These are phyloP conservation scores for Gossypium davidsonii DNA, from an alignment of 441 rosid species.

Conservation along the genomic window DNA sequence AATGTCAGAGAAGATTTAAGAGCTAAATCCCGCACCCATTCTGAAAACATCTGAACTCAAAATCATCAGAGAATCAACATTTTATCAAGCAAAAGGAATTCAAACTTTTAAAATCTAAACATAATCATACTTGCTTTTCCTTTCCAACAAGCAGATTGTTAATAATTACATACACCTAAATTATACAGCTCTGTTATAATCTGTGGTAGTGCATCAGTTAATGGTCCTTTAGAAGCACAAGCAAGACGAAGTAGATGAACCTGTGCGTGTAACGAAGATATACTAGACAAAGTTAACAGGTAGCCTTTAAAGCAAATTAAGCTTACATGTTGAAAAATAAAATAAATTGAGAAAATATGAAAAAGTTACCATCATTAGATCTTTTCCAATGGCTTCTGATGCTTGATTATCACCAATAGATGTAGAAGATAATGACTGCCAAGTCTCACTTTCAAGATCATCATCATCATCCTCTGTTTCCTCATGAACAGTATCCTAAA, in stretches of 20 bases:
- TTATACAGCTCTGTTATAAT: conserved; percentile 65
- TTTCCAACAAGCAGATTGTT: conserved; percentile 5
- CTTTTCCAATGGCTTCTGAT: conserved; percentile 53
- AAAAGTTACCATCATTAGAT: conserved; percentile 59
- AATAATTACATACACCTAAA: conserved; percentile 60
- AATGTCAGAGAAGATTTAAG: conserved; percentile 64
- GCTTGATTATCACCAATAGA: conserved; percentile 39
- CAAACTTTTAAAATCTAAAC: conserved; percentile 5
- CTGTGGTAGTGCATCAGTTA: conserved; percentile 64
- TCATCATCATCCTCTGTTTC: conserved; percentile 36
- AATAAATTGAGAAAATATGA: conserved; percentile 10
- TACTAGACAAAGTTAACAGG: conserved; percentile 5
- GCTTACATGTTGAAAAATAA: background rate
- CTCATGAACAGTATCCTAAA: conserved; percentile 30
- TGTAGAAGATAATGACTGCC: conserved; percentile 42
- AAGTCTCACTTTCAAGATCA: conserved; percentile 39
- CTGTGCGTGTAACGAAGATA: conserved; percentile 25
- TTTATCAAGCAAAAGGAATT: conserved; percentile 17
- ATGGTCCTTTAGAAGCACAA: conserved; percentile 69
- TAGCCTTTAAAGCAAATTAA: background rate
- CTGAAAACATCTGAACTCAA: conserved; percentile 63
- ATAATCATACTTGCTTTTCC: conserved; percentile 1
- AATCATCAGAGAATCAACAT: conserved; percentile 21
- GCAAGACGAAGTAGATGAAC: conserved; percentile 88
- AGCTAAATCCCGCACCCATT: conserved; percentile 59